Evolutionary conservation across 2,329 filamentous ascomycete genomes (phyloP).

Genomic region (Boeremia lycopersici): DNA sequence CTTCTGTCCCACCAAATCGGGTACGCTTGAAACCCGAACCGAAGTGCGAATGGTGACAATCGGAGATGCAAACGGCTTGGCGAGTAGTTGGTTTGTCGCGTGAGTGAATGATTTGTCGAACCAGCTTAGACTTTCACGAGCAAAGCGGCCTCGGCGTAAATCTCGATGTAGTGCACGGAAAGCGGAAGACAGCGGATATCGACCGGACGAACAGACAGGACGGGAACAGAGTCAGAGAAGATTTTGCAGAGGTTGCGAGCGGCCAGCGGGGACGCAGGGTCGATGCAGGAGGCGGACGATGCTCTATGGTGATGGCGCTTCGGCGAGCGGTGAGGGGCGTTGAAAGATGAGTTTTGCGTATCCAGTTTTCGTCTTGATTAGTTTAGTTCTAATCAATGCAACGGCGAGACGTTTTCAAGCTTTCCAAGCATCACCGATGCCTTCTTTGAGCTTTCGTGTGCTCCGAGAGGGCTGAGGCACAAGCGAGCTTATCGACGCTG

Average conservation of each 20-base stretch:
- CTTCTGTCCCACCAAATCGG: slow-evolving; percentile 5
- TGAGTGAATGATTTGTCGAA: neutral
- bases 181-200: slow-evolving; percentile 18
- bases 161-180: slow-evolving; percentile 16
- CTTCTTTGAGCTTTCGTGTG: neutral
- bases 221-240: slow-evolving; percentile 12
- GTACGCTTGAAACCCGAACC: slow-evolving; percentile 7
- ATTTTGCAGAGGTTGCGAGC: slow-evolving; percentile 11
- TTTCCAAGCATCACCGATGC: slow-evolving; percentile 8
- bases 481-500: neutral
- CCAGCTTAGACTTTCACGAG: slow-evolving; percentile 21
- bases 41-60: slow-evolving; percentile 5
- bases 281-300: slow-evolving; percentile 17
- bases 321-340: slow-evolving; percentile 20
- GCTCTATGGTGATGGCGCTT: slow-evolving; percentile 10
- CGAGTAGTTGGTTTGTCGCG: slow-evolving; percentile 2
- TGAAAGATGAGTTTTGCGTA: slow-evolving; percentile 1
- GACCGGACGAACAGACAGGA: slow-evolving; percentile 10
- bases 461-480: neutral
- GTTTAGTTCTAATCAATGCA: neutral
- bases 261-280: slow-evolving; percentile 19
- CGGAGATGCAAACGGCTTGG: slow-evolving; percentile 4
- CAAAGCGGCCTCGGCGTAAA: slow-evolving; percentile 22
- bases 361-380: slow-evolving; percentile 2
- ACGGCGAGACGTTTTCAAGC: slow-evolving; percentile 7